Conservation (phyloP, 495 filamentous ascomycete genomes). For the Penicillium argentinense region DNA sequence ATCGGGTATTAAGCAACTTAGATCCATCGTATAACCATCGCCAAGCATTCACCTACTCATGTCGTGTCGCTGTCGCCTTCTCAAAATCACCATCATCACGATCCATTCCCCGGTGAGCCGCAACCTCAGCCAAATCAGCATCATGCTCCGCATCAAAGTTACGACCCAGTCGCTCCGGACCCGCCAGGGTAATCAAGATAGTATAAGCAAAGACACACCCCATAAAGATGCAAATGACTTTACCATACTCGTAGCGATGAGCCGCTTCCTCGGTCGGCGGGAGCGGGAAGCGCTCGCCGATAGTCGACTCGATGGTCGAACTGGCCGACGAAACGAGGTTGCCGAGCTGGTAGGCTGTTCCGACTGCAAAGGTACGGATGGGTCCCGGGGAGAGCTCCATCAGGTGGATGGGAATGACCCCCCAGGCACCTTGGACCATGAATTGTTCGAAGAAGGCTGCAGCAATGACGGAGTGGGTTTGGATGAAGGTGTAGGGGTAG, state of each 20-base stretch:
- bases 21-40: not conserved
- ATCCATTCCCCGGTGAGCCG: slow-evolving; percentile 16
- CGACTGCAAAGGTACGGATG: slow-evolving; percentile 83
- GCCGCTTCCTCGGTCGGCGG: slow-evolving; percentile 44
- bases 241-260: slow-evolving; percentile 76
- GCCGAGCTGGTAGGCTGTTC: slow-evolving; percentile 81
- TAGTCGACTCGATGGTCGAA: slow-evolving; percentile 80
- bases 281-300: slow-evolving; percentile 79
- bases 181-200: slow-evolving; percentile 71
- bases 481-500: slow-evolving; percentile 79
- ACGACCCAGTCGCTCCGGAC: slow-evolving; percentile 71
- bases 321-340: slow-evolving; percentile 79
- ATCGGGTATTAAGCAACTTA: not conserved
- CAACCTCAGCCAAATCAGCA: slow-evolving; percentile 56
- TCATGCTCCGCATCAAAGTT: slow-evolving; percentile 68
- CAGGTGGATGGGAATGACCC: slow-evolving; percentile 79
- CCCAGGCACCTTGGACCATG: slow-evolving; percentile 85
- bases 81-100: slow-evolving; percentile 15
- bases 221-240: slow-evolving; percentile 93
- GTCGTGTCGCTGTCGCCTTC: slow-evolving; percentile 10
- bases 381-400: slow-evolving; percentile 83
- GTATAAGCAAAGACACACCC: slow-evolving; percentile 85
- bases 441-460: slow-evolving; percentile 93
- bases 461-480: slow-evolving; percentile 62
- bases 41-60: slow-evolving; percentile 2